phyloP scores from a whole-genome alignment of 805 yeast genomes.

The Zygotorulaspora chibaensis region DNA sequence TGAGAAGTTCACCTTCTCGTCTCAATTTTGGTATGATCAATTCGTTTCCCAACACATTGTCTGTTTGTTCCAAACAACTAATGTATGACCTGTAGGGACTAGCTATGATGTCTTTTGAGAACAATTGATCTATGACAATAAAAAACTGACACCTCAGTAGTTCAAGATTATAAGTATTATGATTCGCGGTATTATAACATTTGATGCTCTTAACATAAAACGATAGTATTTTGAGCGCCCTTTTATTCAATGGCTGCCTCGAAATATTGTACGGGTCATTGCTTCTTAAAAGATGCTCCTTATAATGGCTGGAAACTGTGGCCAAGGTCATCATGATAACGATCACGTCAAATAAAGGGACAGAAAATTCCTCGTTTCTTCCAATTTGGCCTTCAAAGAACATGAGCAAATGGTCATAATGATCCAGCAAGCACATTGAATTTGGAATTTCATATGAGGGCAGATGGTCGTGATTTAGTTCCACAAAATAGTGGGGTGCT shows the following conservation, averaged over 20 bases:
- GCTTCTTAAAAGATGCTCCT: slow-evolving; percentile 21
- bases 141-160: slow-evolving; percentile 33
- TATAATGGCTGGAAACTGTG: slow-evolving; percentile 33
- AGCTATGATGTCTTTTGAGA: slow-evolving; percentile 3
- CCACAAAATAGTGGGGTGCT: slow-evolving; percentile 26
- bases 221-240: slow-evolving; percentile 34
- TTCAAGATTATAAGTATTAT: slow-evolving; percentile 19
- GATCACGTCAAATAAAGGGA: slow-evolving; percentile 36
- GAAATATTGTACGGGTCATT: slow-evolving; percentile 29
- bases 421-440: slow-evolving; percentile 30
- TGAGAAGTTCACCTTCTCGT: slow-evolving; percentile 24
- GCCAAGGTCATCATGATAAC: slow-evolving; percentile 37
- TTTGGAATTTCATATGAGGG: slow-evolving; percentile 28
- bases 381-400: slow-evolving; percentile 33
- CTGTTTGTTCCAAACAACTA: slow-evolving; percentile 20
- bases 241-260: slow-evolving; percentile 29
- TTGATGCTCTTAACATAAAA: slow-evolving; percentile 19
- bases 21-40: slow-evolving; percentile 19
- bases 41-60: slow-evolving; percentile 19
- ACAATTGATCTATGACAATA: slow-evolving; percentile 20
- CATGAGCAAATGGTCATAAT: slow-evolving; percentile 37
- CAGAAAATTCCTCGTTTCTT: slow-evolving; percentile 6
- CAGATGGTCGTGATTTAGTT: slow-evolving; percentile 20
- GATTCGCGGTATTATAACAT: slow-evolving; percentile 15
- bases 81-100: slow-evolving; percentile 26